Conservation (phyloP, 768 basidiomycete species). For the Pilatotrama ljubarskyi region DNA sequence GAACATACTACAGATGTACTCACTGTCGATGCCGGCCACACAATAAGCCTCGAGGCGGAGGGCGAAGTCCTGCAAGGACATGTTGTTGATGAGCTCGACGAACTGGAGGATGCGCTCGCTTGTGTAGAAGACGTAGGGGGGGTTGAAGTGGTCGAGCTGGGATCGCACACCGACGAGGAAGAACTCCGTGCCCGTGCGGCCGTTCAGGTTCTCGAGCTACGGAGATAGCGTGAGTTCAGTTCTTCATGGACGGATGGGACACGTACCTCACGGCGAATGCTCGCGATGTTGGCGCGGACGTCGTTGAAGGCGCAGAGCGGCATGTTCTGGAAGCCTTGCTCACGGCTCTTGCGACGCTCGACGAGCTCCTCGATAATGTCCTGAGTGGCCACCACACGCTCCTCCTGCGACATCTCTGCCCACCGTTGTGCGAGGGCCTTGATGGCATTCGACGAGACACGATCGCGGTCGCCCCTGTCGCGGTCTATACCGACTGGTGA, state of each 20-base stretch:
- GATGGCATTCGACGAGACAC: not conserved
- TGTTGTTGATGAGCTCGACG: not conserved
- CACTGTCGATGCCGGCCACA: not conserved
- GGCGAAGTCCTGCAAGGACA: not conserved
- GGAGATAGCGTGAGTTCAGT: not conserved
- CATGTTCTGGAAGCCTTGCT: slow-evolving; percentile 5
- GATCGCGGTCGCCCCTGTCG: too few species aligned
- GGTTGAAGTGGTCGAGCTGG: not conserved
- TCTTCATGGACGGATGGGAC: too few species aligned
- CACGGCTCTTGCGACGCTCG: not conserved
- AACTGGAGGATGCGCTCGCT: not conserved
- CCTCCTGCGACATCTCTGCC: not conserved
- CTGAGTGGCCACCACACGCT: not conserved
- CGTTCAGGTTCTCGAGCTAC: slow-evolving; percentile 3
- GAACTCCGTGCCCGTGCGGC: not conserved
- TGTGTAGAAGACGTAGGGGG: slow-evolving; percentile 1
- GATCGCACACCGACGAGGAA: not conserved
- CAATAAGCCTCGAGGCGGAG: not conserved
- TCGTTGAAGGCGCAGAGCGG: slow-evolving; percentile 12
- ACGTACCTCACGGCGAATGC: not conserved
- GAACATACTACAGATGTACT: not conserved
- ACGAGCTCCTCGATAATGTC: not conserved
- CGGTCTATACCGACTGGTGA: too few species aligned
- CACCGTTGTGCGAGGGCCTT: not conserved
- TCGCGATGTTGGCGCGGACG: not conserved